These are phyloP conservation scores for Lotmaria passim DNA, from an alignment of 208 protist species.

Conservation along the genomic window DNA sequence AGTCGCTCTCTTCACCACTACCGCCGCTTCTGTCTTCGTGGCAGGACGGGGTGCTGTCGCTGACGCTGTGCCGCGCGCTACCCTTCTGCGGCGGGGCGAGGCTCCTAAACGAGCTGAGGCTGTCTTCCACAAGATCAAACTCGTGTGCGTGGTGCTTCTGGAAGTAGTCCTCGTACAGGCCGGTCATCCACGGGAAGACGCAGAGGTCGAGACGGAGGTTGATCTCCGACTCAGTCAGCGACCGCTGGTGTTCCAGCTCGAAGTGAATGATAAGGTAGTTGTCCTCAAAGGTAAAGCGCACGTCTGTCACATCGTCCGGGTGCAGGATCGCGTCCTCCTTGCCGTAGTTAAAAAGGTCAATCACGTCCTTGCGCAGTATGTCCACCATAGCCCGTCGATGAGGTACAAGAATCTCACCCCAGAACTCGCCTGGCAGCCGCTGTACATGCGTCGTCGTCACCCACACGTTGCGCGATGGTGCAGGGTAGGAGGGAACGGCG, in stretches of 20 bases:
- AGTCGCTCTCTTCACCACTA: too few species aligned
- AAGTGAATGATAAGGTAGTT: slow-evolving; percentile 41
- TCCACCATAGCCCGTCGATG: slow-evolving; percentile 22
- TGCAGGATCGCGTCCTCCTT: slow-evolving; percentile 18
- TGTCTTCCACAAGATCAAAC: slow-evolving; percentile 32
- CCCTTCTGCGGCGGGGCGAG: neutral
- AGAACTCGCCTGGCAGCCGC: slow-evolving; percentile 45
- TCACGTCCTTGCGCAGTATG: slow-evolving; percentile 38
- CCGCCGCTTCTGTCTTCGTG: slow-evolving; percentile 1
- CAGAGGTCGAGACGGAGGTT: slow-evolving; percentile 41
- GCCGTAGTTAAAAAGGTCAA: slow-evolving; percentile 51
- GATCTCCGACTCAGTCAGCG: slow-evolving; percentile 45
- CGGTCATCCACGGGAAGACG: slow-evolving; percentile 40
- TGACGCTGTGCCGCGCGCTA: slow-evolving; percentile 12
- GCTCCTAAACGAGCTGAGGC: slow-evolving; percentile 20
- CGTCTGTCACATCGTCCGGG: slow-evolving; percentile 30
- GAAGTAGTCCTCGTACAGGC: slow-evolving; percentile 51
- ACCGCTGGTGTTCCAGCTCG: slow-evolving; percentile 34
- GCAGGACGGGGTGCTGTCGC: neutral
- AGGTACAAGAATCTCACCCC: slow-evolving; percentile 28
- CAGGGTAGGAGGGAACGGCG: neutral
- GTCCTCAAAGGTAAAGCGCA: slow-evolving; percentile 33
- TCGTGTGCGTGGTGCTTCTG: slow-evolving; percentile 24
- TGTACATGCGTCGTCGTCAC: slow-evolving; percentile 38
- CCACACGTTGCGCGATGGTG: slow-evolving; percentile 9